These are phyloP conservation scores for Trichoderma sp. DNA, from an alignment of 2,329 filamentous ascomycete species.

Conservation along the genomic window DNA sequence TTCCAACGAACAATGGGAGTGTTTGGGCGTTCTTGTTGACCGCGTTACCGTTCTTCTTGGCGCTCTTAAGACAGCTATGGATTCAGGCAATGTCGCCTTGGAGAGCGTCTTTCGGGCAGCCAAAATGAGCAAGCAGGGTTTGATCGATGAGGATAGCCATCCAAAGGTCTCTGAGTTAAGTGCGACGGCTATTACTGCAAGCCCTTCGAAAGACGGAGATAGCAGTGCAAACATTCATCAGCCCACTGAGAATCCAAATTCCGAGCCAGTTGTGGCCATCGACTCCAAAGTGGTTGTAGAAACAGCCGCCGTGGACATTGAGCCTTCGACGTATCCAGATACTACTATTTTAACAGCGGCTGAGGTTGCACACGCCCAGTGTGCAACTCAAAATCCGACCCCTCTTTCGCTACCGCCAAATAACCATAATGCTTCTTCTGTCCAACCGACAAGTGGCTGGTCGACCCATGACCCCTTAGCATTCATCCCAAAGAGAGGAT, in stretches of 20 bases:
- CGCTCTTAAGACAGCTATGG: not conserved
- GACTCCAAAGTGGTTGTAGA: not conserved
- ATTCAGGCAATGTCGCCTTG: conserved; percentile 2
- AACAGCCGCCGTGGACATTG: not conserved
- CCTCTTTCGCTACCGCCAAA: not conserved
- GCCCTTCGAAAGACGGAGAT: not conserved
- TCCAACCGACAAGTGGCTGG: not conserved
- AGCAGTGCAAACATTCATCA: not conserved
- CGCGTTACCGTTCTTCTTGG: not conserved
- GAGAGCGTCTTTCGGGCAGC: conserved; percentile 6
- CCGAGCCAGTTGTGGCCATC: too few relatives aligned
- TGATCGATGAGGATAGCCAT: not conserved
- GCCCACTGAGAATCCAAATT: not conserved
- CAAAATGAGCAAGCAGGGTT: not conserved
- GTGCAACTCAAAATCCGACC: not conserved
- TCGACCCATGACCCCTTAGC: not conserved
- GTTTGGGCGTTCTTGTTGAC: conserved; percentile 3
- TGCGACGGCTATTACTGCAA: not conserved
- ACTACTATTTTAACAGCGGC: not conserved
- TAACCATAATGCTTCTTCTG: not conserved
- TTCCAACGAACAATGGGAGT: conserved; percentile 2
- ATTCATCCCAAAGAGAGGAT: not conserved
- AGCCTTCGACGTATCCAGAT: not conserved
- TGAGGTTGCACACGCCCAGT: not conserved
- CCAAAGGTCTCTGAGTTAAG: not conserved